Evolutionary conservation across 768 basidiomycete genomes (phyloP).

Genomic region (Suillus subalutaceus): DNA sequence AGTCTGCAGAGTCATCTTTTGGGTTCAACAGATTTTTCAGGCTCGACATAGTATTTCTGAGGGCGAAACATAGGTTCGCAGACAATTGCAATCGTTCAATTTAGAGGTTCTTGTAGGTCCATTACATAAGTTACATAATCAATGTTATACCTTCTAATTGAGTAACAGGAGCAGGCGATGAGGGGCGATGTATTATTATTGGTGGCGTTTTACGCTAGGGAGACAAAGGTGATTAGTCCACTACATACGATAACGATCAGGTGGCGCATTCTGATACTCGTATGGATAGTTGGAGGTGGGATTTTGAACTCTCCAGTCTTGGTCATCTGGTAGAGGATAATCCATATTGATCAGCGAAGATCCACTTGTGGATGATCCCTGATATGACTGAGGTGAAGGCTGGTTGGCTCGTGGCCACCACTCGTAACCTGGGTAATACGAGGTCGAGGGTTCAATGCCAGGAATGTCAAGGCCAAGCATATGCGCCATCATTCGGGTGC

Average conservation of each 20-base stretch:
- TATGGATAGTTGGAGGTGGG: slow-evolving; percentile 22
- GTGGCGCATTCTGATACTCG: slow-evolving; percentile 21
- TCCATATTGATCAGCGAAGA: slow-evolving; percentile 17
- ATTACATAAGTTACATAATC: slow-evolving; percentile 31
- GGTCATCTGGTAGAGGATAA: slow-evolving; percentile 20
- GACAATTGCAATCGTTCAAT: slow-evolving; percentile 19
- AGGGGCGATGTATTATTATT: slow-evolving; percentile 5
- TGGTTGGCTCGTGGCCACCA: slow-evolving; percentile 58
- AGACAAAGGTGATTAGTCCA: slow-evolving; percentile 1
- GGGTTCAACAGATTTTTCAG: slow-evolving; percentile 62
- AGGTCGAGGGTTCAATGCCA: slow-evolving; percentile 57
- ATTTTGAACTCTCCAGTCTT: slow-evolving; percentile 25
- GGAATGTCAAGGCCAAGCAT: slow-evolving; percentile 71
- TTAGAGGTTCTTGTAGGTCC: slow-evolving; percentile 36
- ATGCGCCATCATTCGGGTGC: slow-evolving; percentile 69
- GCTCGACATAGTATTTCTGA: slow-evolving; percentile 49
- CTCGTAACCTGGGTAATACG: slow-evolving; percentile 56
- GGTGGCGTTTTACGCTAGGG: slow-evolving; percentile 5
- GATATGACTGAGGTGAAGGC: slow-evolving; percentile 18
- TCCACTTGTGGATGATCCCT: slow-evolving; percentile 9
- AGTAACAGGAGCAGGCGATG: not conserved
- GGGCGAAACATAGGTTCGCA: slow-evolving; percentile 24
- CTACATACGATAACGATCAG: slow-evolving; percentile 26
- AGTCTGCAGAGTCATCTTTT: slow-evolving; percentile 40
- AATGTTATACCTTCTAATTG: slow-evolving; percentile 5